Evolutionary conservation across 495 filamentous ascomycete species (phyloP).

Genomic region (Daldinia concentrica): DNA sequence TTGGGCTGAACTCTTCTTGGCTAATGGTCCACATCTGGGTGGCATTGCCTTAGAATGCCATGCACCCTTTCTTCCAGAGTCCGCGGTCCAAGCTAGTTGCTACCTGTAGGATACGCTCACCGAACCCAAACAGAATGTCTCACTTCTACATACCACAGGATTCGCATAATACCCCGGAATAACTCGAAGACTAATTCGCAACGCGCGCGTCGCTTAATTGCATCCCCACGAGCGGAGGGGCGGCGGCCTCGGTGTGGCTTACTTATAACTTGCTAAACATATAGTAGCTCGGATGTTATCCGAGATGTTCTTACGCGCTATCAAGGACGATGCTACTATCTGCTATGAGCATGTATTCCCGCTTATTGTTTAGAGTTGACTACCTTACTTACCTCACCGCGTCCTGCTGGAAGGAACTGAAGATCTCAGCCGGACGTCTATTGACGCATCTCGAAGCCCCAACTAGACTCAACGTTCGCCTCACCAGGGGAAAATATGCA

Average conservation of each 20-base stretch:
- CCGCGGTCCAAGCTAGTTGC: constrained; percentile 15
- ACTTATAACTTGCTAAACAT: constrained; percentile 11
- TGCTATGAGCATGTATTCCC: constrained; percentile 14
- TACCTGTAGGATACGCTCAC: constrained; percentile 31
- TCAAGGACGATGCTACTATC: constrained; percentile 24
- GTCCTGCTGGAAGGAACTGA: constrained; percentile 16
- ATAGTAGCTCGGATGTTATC: constrained; percentile 22
- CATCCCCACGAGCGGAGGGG: constrained; percentile 13
- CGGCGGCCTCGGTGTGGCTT: constrained; percentile 37
- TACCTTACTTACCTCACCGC: constrained; percentile 14
- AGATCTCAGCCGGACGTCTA: constrained; percentile 22
- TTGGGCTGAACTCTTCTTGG: constrained; percentile 29
- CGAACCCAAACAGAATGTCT: constrained; percentile 37
- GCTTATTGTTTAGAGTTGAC: constrained; percentile 26
- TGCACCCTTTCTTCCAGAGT: constrained; percentile 26
- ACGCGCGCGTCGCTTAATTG: constrained; percentile 10
- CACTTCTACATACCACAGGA: constrained; percentile 19
- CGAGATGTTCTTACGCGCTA: constrained; percentile 21
- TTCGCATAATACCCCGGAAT: constrained; percentile 20
- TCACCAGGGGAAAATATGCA: constrained; percentile 33
- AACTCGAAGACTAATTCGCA: constrained; percentile 12
- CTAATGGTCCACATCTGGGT: constrained; percentile 24
- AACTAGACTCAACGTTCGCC: constrained; percentile 27
- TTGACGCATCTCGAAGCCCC: constrained; percentile 29
- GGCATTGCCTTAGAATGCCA: constrained; percentile 22